Evolutionary conservation across 495 filamentous ascomycete species (phyloP), one percentile per base, ranked within the genome.

Genomic region (Talaromyces trachyspermus): DNA sequence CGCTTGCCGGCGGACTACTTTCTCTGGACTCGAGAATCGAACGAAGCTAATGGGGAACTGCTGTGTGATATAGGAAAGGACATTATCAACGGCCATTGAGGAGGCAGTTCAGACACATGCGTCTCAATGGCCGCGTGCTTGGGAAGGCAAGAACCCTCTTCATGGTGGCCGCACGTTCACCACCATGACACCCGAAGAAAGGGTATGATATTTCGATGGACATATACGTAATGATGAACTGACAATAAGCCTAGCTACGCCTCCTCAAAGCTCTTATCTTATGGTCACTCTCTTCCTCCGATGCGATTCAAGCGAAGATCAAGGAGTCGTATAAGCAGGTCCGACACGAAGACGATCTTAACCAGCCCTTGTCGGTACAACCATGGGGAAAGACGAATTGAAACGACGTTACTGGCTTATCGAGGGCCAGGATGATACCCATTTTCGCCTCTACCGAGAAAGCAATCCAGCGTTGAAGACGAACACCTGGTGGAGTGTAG

Each of bases 81-180:
- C 92, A 98, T 61, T 90, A 95, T 60, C 84, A 85, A 46, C 84
- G 94, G 91, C 92, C 5, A 71, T 98, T 24, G 92, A 98, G 65
- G 92, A 98, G 66, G 90, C 94, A 27, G 79, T 97, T 29, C 79
- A 83, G 48, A 78, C 84, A 11, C 87, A 98, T 62, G 83, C 83
- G 61, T 74, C 75, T 29, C 88, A 97, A 74, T 98, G 92, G 92
- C 84, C 90, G 5, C 79, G 76, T 53, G 74, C 80, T 58, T 98
- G 94, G 94, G 77, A 85, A 51, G 80, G 82, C 46, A 79, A 85
- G 61, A 98, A 85, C 61, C 92, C 91, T 43, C 71, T 97, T 18
- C 76, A 82, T 30, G 86, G 88, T 32, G 79, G 82, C 30, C 77
- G 78, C 43, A 86, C 74, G 20, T 98, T 98, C 65, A 71, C 80